phyloP scores from a whole-genome alignment of 306 rosid species.

The Medicago ruthenica region DNA sequence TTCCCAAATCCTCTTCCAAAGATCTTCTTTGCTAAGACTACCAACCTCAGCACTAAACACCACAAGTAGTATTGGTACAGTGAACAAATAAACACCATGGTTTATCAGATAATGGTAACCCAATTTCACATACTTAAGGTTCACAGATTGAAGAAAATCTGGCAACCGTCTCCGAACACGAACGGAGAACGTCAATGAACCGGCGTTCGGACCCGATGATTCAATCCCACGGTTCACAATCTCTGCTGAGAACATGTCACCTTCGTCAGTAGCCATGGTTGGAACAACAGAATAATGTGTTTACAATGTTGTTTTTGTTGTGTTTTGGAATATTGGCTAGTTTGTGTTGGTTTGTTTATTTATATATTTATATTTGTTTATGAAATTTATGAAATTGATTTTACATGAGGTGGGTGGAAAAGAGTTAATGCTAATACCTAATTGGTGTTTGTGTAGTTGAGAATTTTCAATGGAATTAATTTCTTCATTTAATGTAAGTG shows the following conservation, averaged over 20 bases:
- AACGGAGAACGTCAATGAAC: slow-evolving; percentile 84
- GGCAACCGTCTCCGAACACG: slow-evolving; percentile 84
- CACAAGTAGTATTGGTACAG: slow-evolving; percentile 76
- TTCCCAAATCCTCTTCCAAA: slow-evolving; percentile 89
- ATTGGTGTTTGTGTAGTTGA: slow-evolving; percentile 66
- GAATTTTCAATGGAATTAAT: slow-evolving; percentile 61
- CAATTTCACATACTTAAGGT: slow-evolving; percentile 90
- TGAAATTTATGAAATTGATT: neutral
- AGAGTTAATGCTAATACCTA: slow-evolving; percentile 74
- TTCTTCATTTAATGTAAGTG: slow-evolving; percentile 69
- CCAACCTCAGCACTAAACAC: slow-evolving; percentile 95
- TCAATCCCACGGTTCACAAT: slow-evolving; percentile 92
- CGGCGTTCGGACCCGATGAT: slow-evolving; percentile 89
- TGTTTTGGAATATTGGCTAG: neutral
- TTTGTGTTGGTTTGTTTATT: neutral
- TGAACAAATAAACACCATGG: slow-evolving; percentile 85
- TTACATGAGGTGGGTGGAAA: slow-evolving; percentile 53
- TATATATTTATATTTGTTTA: neutral
- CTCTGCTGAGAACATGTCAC: slow-evolving; percentile 82
- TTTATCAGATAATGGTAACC: slow-evolving; percentile 91
- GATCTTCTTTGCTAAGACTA: slow-evolving; percentile 74
- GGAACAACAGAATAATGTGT: neutral
- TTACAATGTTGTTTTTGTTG: neutral
- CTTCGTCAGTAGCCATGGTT: slow-evolving; percentile 67
- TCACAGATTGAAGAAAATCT: slow-evolving; percentile 89